Conservation (phyloP, 2,329 filamentous ascomycete genomes). For the Ophiocordyceps unilateralis region DNA sequence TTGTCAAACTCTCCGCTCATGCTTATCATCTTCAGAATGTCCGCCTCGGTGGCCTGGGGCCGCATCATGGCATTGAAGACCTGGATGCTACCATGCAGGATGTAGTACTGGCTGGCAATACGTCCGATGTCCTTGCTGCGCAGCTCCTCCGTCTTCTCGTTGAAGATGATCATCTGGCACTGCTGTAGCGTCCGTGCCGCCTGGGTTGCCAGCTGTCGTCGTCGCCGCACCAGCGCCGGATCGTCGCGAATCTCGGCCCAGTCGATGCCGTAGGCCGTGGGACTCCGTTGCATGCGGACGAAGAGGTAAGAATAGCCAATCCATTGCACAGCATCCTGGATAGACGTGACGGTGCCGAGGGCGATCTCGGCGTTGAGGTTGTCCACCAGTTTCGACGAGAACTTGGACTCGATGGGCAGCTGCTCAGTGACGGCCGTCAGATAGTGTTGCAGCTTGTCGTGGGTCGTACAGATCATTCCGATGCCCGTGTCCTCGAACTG, state of each 20-base stretch:
- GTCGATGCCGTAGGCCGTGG: slow-evolving; percentile 84
- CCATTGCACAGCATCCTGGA: slow-evolving; percentile 89
- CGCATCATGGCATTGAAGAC: slow-evolving; percentile 95
- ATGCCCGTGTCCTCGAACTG: slow-evolving; percentile 97
- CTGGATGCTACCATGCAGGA: slow-evolving; percentile 81
- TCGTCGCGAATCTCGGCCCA: slow-evolving; percentile 84
- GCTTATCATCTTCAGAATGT: slow-evolving; percentile 89
- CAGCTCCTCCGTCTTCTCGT: slow-evolving; percentile 83
- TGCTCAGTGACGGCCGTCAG: slow-evolving; percentile 86
- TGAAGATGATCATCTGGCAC: slow-evolving; percentile 98
- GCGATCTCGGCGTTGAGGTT: slow-evolving; percentile 93
- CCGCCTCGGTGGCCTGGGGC: slow-evolving; percentile 69
- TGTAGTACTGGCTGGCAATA: slow-evolving; percentile 95
- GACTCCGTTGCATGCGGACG: slow-evolving; percentile 87
- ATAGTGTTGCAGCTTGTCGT: slow-evolving; percentile 87
- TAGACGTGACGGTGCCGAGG: slow-evolving; percentile 85
- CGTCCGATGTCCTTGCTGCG: slow-evolving; percentile 88
- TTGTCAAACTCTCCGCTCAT: slow-evolving; percentile 98
- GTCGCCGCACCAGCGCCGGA: slow-evolving; percentile 68
- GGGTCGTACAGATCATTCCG: slow-evolving; percentile 92
- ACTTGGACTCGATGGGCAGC: slow-evolving; percentile 91
- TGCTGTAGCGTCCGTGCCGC: slow-evolving; percentile 75
- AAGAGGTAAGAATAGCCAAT: slow-evolving; percentile 96
- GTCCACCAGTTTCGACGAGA: slow-evolving; percentile 84
- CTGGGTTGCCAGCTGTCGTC: slow-evolving; percentile 72